These are phyloP conservation scores for Albugo laibachii DNA, from an alignment of 352 stramenopile genomes.

Conservation along the genomic window DNA sequence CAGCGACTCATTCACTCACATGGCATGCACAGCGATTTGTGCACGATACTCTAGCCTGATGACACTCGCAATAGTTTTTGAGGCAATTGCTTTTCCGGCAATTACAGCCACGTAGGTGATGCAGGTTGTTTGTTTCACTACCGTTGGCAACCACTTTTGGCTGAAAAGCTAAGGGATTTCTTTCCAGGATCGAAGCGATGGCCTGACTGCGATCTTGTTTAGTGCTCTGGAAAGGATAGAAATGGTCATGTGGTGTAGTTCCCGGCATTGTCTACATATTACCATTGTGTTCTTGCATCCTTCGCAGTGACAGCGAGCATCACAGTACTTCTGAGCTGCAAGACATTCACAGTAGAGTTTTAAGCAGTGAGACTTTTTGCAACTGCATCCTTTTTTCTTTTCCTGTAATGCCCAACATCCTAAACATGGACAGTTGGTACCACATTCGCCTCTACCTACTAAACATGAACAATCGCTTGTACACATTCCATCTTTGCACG, in stretches of 20 bases:
- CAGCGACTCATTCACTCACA: conserved; percentile 7
- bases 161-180: conserved; percentile 89
- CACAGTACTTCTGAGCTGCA: conserved; percentile 39
- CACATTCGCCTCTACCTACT: conserved; percentile 17
- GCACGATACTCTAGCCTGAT: conserved; percentile 76
- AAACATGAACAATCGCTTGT: conserved; percentile 22
- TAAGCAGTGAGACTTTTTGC: conserved; percentile 94
- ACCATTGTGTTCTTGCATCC: conserved; percentile 55
- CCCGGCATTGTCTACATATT: not conserved
- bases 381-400: conserved; percentile 78
- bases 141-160: conserved; percentile 70
- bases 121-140: conserved; percentile 20
- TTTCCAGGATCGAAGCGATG: conserved; percentile 75
- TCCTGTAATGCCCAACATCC: conserved; percentile 16
- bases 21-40: conserved; percentile 68
- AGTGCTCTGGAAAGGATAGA: no score
- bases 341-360: conserved; percentile 87
- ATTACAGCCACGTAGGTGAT: conserved; percentile 87
- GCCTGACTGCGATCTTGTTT: conserved; percentile 44
- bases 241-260: no score
- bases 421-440: conserved; percentile 15
- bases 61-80: conserved; percentile 97
- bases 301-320: conserved; percentile 55
- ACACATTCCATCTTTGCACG: conserved; percentile 21
- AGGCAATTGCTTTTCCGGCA: conserved; percentile 91